Base-by-base conservation (phyloP, 257 asterid genomes). In the Lycium barbarum region DNA sequence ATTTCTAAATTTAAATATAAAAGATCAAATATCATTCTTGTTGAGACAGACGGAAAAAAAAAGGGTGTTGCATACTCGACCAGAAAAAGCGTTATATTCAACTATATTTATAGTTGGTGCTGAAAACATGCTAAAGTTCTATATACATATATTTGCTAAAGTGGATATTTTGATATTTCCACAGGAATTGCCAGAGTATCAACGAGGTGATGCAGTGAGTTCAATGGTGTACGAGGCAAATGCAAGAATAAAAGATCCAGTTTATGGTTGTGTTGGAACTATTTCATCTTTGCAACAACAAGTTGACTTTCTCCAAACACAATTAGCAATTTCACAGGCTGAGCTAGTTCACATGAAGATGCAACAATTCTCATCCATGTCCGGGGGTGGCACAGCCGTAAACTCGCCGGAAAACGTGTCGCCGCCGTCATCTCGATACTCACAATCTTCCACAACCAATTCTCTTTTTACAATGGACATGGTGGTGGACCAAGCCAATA, bases 171-270 rank as follows among this genome's bases (percentile, higher is more conserved):
- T 80, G 70, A 35, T 55, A 36, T 54, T 15, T 45, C 6, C 63
- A 3, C 82, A 91, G 96, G 93, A 93, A 36, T 68, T 93, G 83
- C 89, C 93, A 0, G 93, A 91, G 83, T 87, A 93, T 53, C 90
- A 90, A 71, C 85, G 96, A 15, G 91, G 92, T 14, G 96, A 93
- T 22, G 94, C 96, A 0, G 93, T 91, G 83, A 91, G 92, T 63
- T 88, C 96, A n/a, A 90, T 93, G 93, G 94, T 91, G 5, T 93
- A 93, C 83, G 96, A 93, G 82, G 96, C 96, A 17, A 91, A 90
- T 7, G 96, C 96, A 0, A 86, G 94, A 36, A 88, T 93, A 4
- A 85, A 93, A 7, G 96, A 93, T 86, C 96, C 96, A 0, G 89
- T 93, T 1, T 93, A 93, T 26, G 96, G 96, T 13, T 93, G 94